phyloP scores from a whole-genome alignment of 2,329 filamentous ascomycete species.

The Periglandula ipomoeae region DNA sequence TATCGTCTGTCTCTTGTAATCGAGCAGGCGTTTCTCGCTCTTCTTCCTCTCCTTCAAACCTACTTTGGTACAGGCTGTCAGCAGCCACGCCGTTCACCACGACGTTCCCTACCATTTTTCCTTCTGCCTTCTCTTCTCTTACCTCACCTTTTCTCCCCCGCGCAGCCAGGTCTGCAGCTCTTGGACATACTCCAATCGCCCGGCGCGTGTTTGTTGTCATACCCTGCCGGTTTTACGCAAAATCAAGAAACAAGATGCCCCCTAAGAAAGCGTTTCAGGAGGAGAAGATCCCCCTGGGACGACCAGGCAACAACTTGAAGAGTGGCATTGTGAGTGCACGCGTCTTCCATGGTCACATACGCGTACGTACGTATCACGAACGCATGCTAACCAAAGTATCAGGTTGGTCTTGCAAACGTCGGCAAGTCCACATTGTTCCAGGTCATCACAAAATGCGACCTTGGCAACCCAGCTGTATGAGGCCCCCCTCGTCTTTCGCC shows the following conservation, averaged over 20 bases:
- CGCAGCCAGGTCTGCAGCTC: slow-evolving; percentile 61
- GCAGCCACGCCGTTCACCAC: slow-evolving; percentile 33
- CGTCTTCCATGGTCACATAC: not conserved
- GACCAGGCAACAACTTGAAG: slow-evolving; percentile 96
- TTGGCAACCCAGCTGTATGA: slow-evolving; percentile 92
- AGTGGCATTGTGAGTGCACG: slow-evolving; percentile 78
- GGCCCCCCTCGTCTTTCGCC: slow-evolving; percentile 20
- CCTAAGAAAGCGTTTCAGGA: slow-evolving; percentile 89
- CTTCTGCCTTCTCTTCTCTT: slow-evolving; percentile 44
- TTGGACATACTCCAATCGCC: slow-evolving; percentile 39
- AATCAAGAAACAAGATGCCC: slow-evolving; percentile 70
- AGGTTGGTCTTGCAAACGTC: slow-evolving; percentile 98
- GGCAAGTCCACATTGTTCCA: slow-evolving; percentile 99
- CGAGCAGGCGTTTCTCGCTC: slow-evolving; percentile 16
- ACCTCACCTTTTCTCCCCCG: slow-evolving; percentile 37
- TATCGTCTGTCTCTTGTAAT: slow-evolving; percentile 12
- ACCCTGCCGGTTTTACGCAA: slow-evolving; percentile 48
- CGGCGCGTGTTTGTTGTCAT: slow-evolving; percentile 41
- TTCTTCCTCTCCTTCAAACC: slow-evolving; percentile 1
- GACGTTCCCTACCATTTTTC: slow-evolving; percentile 29
- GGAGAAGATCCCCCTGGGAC: slow-evolving; percentile 93
- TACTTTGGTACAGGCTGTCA: slow-evolving; percentile 28
- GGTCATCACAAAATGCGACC: slow-evolving; percentile 93
- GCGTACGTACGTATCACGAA: too few relatives aligned
- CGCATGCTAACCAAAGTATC: slow-evolving; percentile 10